Percentiles rank a stretch among this genome's conserved stretches.
These are phyloP conservation scores for Tanacetum coccineum DNA, from an alignment of 129 eudicot genomes.

Conservation along the genomic window DNA sequence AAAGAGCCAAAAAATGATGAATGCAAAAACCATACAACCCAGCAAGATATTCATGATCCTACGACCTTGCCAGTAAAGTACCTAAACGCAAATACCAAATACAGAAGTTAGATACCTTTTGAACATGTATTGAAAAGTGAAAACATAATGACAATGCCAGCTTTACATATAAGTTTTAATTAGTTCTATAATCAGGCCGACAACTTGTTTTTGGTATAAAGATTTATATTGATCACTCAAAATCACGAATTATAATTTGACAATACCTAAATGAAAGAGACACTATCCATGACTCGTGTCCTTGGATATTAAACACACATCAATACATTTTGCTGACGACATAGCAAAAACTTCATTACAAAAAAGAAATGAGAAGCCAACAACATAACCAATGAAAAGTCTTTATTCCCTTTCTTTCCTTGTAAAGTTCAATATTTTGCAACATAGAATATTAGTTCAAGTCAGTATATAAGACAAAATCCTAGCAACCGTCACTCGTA, in stretches of 20 bases:
- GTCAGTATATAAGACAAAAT: no score
- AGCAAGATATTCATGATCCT: constrained; percentile 60
- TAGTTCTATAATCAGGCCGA: not conserved
- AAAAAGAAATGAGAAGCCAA: no score
- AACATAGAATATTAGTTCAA: no score
- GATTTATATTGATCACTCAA: not conserved
- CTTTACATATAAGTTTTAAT: not conserved
- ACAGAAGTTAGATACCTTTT: constrained; percentile 9
- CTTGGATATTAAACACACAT: not conserved
- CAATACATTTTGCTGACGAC: not conserved
- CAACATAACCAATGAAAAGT: no score
- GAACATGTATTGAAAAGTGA: not conserved
- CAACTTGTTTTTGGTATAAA: not conserved
- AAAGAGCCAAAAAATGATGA: constrained; percentile 74
- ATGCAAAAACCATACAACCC: constrained; percentile 79
- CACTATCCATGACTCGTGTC: not conserved
- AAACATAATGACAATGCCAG: not conserved
- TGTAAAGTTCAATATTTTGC: no score
- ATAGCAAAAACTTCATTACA: not conserved
- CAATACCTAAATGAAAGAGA: not conserved
- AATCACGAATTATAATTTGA: not conserved
- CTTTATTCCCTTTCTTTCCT: no score
- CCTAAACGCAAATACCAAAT: constrained; percentile 35
- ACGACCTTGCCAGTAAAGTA: constrained; percentile 55
- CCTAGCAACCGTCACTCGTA: no score